A percentile compares a stretch with the other conserved stretches of the same genome.
Evolutionary conservation across 2,329 filamentous ascomycete genomes (phyloP).

Genomic region (Lasiodiplodia hormozganensis): DNA sequence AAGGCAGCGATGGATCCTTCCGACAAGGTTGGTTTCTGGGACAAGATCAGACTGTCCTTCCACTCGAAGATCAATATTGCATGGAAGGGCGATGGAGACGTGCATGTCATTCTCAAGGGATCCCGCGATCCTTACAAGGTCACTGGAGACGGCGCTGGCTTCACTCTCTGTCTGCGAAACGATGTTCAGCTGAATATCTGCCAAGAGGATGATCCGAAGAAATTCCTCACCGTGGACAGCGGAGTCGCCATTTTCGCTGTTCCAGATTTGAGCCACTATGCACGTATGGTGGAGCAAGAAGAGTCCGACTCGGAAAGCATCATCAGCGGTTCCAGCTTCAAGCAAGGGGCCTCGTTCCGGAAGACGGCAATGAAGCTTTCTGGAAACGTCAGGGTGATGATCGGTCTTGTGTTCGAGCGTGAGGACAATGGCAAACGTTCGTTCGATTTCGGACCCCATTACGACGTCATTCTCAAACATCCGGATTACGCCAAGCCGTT

Average conservation of each 20-base stretch:
- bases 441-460: conserved; percentile 91
- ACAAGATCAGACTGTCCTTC: conserved; percentile 93
- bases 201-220: conserved; percentile 82
- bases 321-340: conserved; percentile 68
- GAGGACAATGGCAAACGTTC: conserved; percentile 75
- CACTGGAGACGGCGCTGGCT: conserved; percentile 90
- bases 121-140: conserved; percentile 92
- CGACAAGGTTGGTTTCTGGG: conserved; percentile 96
- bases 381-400: conserved; percentile 91
- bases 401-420: conserved; percentile 90
- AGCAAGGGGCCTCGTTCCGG: conserved; percentile 85
- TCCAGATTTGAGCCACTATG: conserved; percentile 90
- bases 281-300: conserved; percentile 67
- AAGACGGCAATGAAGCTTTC: conserved; percentile 99
- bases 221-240: conserved; percentile 95
- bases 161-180: conserved; percentile 98
- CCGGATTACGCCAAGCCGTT: conserved; percentile 72
- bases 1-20: conserved; percentile 94
- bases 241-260: conserved; percentile 94
- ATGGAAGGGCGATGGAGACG: conserved; percentile 95
- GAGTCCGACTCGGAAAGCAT: conserved; percentile 62
- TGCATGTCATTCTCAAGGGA: conserved; percentile 90
- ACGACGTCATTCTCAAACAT: conserved; percentile 85
- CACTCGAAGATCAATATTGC: conserved; percentile 88
- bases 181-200: conserved; percentile 89